These are phyloP conservation scores for Phlebiopsis flavidoalba DNA, from an alignment of 768 basidiomycete genomes.

Conservation along the genomic window DNA sequence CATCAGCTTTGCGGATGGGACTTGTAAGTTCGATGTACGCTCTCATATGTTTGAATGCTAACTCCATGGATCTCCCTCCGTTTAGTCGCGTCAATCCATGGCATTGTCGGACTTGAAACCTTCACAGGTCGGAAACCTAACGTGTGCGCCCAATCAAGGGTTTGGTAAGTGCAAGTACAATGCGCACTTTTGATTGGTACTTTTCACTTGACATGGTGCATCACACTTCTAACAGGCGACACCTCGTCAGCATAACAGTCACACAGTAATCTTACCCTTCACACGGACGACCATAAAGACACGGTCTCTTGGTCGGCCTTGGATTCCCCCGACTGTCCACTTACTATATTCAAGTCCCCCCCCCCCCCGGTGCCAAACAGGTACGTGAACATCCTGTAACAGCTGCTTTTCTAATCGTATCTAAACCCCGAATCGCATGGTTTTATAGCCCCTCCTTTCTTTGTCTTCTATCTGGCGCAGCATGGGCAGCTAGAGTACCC, in stretches of 20 bases:
- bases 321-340: constrained; percentile 73
- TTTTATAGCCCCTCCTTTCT: constrained; percentile 58
- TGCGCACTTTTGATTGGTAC: neutral
- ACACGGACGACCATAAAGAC: constrained; percentile 57
- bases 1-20: constrained; percentile 61
- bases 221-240: constrained; percentile 40
- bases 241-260: constrained; percentile 51
- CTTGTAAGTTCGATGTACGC: constrained; percentile 41
- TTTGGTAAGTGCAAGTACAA: constrained; percentile 46
- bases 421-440: neutral
- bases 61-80: neutral
- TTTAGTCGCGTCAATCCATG: constrained; percentile 64
- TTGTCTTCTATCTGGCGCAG: constrained; percentile 55
- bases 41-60: neutral
- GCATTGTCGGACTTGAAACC: constrained; percentile 67
- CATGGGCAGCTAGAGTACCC: constrained; percentile 68
- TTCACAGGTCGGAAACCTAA: constrained; percentile 57
- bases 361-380: constrained; percentile 41
- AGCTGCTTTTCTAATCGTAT: neutral
- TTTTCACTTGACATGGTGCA: too few relatives aligned
- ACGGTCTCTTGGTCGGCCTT: constrained; percentile 68
- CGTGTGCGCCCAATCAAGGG: constrained; percentile 52
- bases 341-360: constrained; percentile 44
- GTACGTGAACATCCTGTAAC: constrained; percentile 29
- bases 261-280: constrained; percentile 62